phyloP scores from a whole-genome alignment of 768 basidiomycete genomes.

The Rhizopogon vesiculosus region DNA sequence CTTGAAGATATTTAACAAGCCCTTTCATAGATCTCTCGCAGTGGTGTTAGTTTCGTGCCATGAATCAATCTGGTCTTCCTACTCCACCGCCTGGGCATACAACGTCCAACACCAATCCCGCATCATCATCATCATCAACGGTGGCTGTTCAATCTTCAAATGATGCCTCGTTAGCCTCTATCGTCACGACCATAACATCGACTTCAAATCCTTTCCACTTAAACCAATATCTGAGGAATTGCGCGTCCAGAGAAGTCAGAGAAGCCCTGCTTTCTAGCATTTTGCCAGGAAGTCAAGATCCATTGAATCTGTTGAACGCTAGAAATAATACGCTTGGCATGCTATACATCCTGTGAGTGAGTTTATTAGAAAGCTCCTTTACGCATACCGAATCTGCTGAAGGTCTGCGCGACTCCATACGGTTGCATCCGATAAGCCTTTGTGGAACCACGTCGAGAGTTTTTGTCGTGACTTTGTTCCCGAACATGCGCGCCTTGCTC shows the following conservation, averaged over 20 bases:
- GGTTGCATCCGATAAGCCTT: conserved; percentile 33
- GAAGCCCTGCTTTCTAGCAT: conserved; percentile 52
- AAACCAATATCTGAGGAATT: conserved; percentile 40
- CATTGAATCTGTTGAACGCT: conserved; percentile 53
- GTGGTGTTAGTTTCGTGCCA: conserved; percentile 4
- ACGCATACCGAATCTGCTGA: not conserved
- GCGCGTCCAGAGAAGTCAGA: conserved; percentile 51
- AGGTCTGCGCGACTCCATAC: conserved; percentile 59
- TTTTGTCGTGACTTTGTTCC: conserved; percentile 66
- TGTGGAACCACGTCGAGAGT: conserved; percentile 36
- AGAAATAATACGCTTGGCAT: conserved; percentile 57
- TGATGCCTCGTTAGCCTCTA: conserved; percentile 31
- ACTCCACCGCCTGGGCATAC: conserved; percentile 14
- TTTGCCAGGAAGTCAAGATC: conserved; percentile 61
- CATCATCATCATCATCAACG: conserved; percentile 5
- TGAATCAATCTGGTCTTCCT: conserved; percentile 23
- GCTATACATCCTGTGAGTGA: conserved; percentile 67
- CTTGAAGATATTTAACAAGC: too few species aligned
- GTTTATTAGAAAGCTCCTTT: not conserved
- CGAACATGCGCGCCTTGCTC: conserved; percentile 59
- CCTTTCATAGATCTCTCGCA: not conserved
- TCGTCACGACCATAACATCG: conserved; percentile 43
- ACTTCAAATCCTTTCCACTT: conserved; percentile 32
- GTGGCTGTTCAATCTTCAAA: conserved; percentile 7
- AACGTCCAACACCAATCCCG: conserved; percentile 11